Percentiles rank a stretch among this genome's conserved stretches.
These are phyloP conservation scores for Setomelanomma holmii DNA, from an alignment of 2,329 filamentous ascomycete genomes.

Conservation along the genomic window DNA sequence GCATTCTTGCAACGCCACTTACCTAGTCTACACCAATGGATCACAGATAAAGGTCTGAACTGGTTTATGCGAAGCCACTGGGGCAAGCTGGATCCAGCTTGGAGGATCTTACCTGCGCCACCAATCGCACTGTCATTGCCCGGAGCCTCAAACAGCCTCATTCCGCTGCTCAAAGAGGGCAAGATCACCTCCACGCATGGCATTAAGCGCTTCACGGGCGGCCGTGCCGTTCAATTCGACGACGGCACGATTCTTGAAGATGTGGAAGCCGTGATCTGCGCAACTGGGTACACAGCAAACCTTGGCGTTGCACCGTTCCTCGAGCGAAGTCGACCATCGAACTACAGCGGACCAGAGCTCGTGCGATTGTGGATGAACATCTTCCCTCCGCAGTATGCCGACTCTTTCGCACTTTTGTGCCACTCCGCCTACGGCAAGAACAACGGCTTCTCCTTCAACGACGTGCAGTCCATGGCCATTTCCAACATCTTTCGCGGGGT, in stretches of 20 bases:
- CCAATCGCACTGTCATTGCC: conserved; percentile 37
- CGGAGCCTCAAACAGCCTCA: conserved; percentile 37
- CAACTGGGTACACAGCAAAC: conserved; percentile 45
- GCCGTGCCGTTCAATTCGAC: conserved; percentile 33
- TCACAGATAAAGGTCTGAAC: conserved; percentile 11
- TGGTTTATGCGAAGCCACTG: conserved; percentile 15
- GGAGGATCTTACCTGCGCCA: conserved; percentile 17
- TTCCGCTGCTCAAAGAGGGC: conserved; percentile 34
- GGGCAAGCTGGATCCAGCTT: conserved; percentile 18
- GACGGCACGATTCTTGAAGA: conserved; percentile 39
- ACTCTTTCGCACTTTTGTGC: conserved; percentile 19
- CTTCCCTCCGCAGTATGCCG: conserved; percentile 17
- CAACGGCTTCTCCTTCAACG: conserved; percentile 27
- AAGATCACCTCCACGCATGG: conserved; percentile 32
- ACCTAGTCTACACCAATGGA: conserved; percentile 11
- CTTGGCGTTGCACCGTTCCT: conserved; percentile 36
- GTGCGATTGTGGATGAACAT: conserved; percentile 22
- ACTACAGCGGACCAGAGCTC: conserved; percentile 39
- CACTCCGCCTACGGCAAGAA: conserved; percentile 23
- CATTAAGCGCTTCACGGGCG: conserved; percentile 31
- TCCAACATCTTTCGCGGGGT: conserved; percentile 19
- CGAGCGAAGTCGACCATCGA: conserved; percentile 9
- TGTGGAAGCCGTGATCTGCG: conserved; percentile 46
- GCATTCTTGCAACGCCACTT: conserved; percentile 14
- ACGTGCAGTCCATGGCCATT: conserved; percentile 21